Conservation (phyloP, 1,284 basidiomycete genomes). For the Rhodotorula mucilaginosa region DNA sequence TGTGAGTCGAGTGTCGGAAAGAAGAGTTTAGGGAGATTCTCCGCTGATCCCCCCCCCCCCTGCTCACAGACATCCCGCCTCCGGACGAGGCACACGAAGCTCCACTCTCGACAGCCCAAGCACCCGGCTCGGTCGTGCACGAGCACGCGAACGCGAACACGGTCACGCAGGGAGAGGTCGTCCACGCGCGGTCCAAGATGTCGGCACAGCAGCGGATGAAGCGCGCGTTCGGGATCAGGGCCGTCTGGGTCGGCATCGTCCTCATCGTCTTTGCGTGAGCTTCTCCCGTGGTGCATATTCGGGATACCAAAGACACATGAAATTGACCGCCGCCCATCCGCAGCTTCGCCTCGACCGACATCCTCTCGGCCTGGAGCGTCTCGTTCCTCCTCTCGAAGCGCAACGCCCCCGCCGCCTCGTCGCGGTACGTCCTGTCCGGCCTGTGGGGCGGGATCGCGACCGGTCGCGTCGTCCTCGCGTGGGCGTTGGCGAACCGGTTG, state of each 20-base stretch:
- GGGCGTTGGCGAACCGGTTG: constrained; percentile 13
- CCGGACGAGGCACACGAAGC: constrained; percentile 28
- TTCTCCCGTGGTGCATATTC: no score
- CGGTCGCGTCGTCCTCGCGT: constrained; percentile 29
- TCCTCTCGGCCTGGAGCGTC: constrained; percentile 34
- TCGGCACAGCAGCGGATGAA: constrained; percentile 30
- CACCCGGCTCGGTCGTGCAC: background rate
- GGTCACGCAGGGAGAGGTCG: constrained; percentile 20
- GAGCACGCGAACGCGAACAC: background rate
- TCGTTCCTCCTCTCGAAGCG: constrained; percentile 29
- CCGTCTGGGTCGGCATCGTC: constrained; percentile 32
- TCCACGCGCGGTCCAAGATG: constrained; percentile 27
- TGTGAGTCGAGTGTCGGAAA: constrained; percentile 5
- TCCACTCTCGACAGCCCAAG: constrained; percentile 1
- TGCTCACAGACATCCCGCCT: constrained; percentile 13
- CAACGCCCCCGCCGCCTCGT: constrained; percentile 17
- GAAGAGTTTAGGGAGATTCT: background rate
- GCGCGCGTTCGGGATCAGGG: constrained; percentile 20
- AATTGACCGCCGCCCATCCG: background rate
- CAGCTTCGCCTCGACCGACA: constrained; percentile 34
- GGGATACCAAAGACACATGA: no score
- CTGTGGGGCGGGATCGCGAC: constrained; percentile 35
- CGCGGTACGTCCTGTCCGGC: constrained; percentile 32
- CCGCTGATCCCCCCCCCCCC: background rate
- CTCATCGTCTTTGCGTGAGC: constrained; percentile 33